Evolutionary conservation across 352 stramenopile genomes (phyloP), one percentile per base, ranked within the genome.

Genomic region (Pythium grandisporangium): DNA sequence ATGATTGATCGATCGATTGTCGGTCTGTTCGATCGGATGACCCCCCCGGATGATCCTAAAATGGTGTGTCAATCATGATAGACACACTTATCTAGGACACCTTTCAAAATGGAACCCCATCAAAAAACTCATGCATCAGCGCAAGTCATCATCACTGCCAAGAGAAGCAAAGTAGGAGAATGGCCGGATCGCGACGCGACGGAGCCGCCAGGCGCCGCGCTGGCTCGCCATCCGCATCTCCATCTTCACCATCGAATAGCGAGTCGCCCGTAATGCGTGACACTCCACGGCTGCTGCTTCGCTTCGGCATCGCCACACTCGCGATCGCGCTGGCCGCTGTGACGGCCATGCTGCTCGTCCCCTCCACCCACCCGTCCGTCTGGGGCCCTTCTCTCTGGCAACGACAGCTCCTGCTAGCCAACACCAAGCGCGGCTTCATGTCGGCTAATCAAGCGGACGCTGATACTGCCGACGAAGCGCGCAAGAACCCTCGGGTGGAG

Each of bases 401-500:
- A 27, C 26, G 19, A 25, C 19, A 10, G n/a, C 19, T 42, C 12
- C 17, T 42, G 29, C 24, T 59, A 11, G 34, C 44, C 4, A 46
- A 23, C 25, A 37, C 26, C 10, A 53, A 53, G 40, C 27, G 19
- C 3, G 37, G n/a, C 2, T 24, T 40, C 26, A n/a, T 19, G 5
- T 26, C 36, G 17, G 11, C 33, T 10, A 8, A 29, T 2, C 10
- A 8, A 8, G 10, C 27, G 14, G 8, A 32, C 10, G 8, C 10
- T 1, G 27, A 32, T 14, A 32, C 8, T 19, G 20, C n/a, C 10
- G 20, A 16, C n/a, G 34, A 17, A 10, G 17, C 10, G 34, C 8
- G 10, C 8, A 16, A 39, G 12, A 44, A 7, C 8, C 61, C 67
- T 4, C 66, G 51, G 0, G 64, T 90, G n/a, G 46, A 84, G 27